Percentiles rank a stretch among this genome's conserved stretches.
Evolutionary conservation across 1,284 basidiomycete species (phyloP).

Genomic region (Austroboletus sp.): DNA sequence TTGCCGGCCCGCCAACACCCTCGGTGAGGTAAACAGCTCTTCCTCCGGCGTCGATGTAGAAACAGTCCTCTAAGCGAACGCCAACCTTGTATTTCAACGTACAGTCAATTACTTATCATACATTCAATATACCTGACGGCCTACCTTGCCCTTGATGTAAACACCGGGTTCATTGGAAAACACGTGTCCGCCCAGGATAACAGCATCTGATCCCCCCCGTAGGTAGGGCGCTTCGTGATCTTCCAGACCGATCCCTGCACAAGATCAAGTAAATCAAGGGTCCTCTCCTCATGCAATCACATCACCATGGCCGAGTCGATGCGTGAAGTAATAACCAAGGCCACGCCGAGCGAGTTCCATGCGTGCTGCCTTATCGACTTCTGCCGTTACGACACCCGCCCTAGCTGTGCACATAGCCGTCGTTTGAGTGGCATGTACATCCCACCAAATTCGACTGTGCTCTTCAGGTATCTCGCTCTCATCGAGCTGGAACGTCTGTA

Average conservation of each 20-base stretch:
- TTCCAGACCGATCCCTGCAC: slow-evolving; percentile 72
- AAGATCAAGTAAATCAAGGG: slow-evolving; percentile 12
- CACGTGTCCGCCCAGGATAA: slow-evolving; percentile 59
- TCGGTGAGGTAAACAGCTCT: slow-evolving; percentile 52
- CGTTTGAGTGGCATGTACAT: slow-evolving; percentile 60
- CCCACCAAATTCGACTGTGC: slow-evolving; percentile 60
- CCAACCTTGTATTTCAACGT: slow-evolving; percentile 45
- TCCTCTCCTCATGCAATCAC: slow-evolving; percentile 2
- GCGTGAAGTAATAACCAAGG: slow-evolving; percentile 65
- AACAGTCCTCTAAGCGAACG: slow-evolving; percentile 77
- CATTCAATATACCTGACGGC: slow-evolving; percentile 11
- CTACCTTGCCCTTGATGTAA: slow-evolving; percentile 68
- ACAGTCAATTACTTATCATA: neutral
- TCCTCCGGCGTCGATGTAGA: slow-evolving; percentile 58
- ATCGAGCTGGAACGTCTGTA: slow-evolving; percentile 64
- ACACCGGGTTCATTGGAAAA: slow-evolving; percentile 83
- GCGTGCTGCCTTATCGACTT: slow-evolving; percentile 67
- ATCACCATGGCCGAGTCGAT: slow-evolving; percentile 72
- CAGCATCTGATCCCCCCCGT: slow-evolving; percentile 55
- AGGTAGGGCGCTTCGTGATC: slow-evolving; percentile 79
- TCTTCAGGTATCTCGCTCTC: slow-evolving; percentile 48
- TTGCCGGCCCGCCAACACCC: slow-evolving; percentile 54
- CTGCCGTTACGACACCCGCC: slow-evolving; percentile 45
- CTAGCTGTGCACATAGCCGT: slow-evolving; percentile 47
- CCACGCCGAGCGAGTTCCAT: slow-evolving; percentile 41